A percentile compares a stretch with the other conserved stretches of the same genome.
phyloP scores from a whole-genome alignment of 768 basidiomycete species.

The Leccinum longicurvipes region DNA sequence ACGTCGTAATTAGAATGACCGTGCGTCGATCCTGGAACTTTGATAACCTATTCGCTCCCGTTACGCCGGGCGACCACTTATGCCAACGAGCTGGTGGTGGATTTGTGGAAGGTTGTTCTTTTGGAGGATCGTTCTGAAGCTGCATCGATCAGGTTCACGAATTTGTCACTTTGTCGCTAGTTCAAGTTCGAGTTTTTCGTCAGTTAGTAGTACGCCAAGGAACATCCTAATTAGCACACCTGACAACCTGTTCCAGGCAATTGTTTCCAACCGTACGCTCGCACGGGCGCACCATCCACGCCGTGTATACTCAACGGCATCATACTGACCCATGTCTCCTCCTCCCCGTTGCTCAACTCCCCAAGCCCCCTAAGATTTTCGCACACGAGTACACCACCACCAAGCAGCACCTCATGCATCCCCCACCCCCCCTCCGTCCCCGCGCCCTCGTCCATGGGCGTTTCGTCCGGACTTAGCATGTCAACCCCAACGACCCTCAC shows the following conservation, averaged over 20 bases:
- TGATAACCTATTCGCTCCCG: too few species aligned
- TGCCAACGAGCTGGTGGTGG: too few species aligned
- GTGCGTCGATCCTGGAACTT: too few species aligned
- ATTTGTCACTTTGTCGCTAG: neutral
- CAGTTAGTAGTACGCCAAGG: neutral
- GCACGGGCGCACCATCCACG: conserved; percentile 67
- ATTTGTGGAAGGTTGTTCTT: too few species aligned
- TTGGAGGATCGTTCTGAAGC: too few species aligned
- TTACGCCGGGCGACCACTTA: too few species aligned
- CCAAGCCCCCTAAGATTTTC: conserved; percentile 66
- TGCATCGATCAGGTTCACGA: too few species aligned
- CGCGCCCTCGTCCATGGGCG: conserved; percentile 21
- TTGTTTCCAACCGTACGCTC: conserved; percentile 57
- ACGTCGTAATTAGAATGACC: too few species aligned
- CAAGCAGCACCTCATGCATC: conserved; percentile 61
- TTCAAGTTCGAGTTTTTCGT: neutral
- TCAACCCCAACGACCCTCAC: conserved; percentile 61
- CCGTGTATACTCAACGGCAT: conserved; percentile 56
- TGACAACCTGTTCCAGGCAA: neutral
- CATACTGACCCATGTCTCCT: conserved; percentile 47
- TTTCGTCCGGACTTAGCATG: conserved; percentile 66
- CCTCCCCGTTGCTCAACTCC: conserved; percentile 25
- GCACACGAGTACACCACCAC: conserved; percentile 58
- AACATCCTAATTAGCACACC: neutral
- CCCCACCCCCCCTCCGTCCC: conserved; percentile 34